Evolutionary conservation across 495 filamentous ascomycete species (phyloP).

Genomic region (Neurospora sp.): DNA sequence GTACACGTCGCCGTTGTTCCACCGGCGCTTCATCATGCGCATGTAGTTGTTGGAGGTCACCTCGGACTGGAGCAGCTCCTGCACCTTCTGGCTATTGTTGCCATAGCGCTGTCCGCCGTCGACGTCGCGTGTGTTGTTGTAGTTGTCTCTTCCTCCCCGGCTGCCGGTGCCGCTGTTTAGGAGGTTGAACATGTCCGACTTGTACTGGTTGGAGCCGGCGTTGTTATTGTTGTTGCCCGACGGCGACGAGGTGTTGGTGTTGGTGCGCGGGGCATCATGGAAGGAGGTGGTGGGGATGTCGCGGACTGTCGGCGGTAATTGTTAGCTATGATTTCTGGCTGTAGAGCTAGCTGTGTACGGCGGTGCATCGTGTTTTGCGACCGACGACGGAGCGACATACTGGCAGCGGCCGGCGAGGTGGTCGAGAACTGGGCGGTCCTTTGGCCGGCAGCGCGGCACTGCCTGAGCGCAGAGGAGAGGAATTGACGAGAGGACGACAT

Average conservation of each 20-base stretch:
- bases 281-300: conserved; percentile 8
- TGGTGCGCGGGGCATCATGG: conserved; percentile 2
- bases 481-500: conserved; percentile 7
- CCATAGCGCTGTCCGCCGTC: neutral
- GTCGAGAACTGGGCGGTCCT: conserved; percentile 7
- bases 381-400: neutral
- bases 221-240: conserved; percentile 11
- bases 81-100: neutral
- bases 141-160: neutral
- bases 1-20: conserved; percentile 72
- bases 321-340: neutral
- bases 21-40: conserved; percentile 45
- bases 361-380: neutral
- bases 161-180: conserved; percentile 2
- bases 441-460: conserved; percentile 1
- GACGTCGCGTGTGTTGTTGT: neutral
- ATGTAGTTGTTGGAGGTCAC: conserved; percentile 22
- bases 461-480: conserved; percentile 6
- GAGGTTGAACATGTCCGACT: neutral
- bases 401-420: conserved; percentile 1
- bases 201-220: conserved; percentile 6
- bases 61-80: conserved; percentile 5
- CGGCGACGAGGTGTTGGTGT: neutral
- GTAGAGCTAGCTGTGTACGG: neutral
- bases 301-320: conserved; percentile 7